Evolutionary conservation across 371 early-diverging fungal species (phyloP).

Genomic region (Lichtheimia ornata): DNA sequence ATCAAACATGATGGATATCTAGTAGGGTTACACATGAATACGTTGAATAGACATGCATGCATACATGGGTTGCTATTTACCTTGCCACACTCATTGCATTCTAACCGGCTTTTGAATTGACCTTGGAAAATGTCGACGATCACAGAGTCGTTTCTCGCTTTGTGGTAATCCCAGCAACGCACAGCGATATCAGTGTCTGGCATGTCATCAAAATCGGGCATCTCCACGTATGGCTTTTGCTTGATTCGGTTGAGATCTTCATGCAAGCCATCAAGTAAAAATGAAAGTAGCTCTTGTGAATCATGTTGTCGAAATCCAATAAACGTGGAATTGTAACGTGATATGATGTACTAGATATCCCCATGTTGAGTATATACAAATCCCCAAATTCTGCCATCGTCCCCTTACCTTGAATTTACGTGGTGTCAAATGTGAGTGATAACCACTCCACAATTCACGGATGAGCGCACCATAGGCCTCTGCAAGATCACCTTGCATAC

Average conservation of each 20-base stretch:
- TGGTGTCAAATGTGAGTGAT: conserved; percentile 52
- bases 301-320: conserved; percentile 78
- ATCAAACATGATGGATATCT: conserved; percentile 71
- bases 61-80: conserved; percentile 17
- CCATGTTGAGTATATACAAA: no score
- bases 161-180: conserved; percentile 62
- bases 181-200: conserved; percentile 62
- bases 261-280: conserved; percentile 64
- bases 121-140: conserved; percentile 85
- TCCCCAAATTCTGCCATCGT: no score
- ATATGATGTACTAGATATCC: conserved; percentile 48
- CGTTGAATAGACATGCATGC: not conserved
- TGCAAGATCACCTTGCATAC: conserved; percentile 63
- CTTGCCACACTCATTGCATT: conserved; percentile 70
- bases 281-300: conserved; percentile 67
- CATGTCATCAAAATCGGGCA: conserved; percentile 70
- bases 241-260: conserved; percentile 71
- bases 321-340: conserved; percentile 68
- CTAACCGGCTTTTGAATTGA: conserved; percentile 73
- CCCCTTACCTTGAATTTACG: conserved; percentile 61
- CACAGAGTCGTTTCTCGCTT: conserved; percentile 66
- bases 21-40: conserved; percentile 6
- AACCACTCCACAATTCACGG: conserved; percentile 62
- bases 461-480: conserved; percentile 64
- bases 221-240: conserved; percentile 76